Base-by-base conservation (phyloP, 208 protist genomes). In the Crithidia brevicula region DNA sequence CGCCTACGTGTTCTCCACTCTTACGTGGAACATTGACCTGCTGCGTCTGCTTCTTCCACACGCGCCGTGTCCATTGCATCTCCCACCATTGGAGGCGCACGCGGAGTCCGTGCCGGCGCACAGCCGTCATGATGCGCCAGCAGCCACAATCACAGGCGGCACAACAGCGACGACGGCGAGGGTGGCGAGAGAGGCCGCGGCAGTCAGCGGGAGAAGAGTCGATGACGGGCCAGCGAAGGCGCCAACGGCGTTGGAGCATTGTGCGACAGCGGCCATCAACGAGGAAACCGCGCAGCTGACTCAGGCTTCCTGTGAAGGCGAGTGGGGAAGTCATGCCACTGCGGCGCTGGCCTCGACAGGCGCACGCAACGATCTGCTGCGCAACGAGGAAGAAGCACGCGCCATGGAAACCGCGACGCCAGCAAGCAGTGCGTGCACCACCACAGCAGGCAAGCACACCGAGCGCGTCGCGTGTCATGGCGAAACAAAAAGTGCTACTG, bases 1-100 rank as follows among this genome's bases (percentile, higher is more conserved):
- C 4, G 42, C 50, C 18, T 90, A 90, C 72, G 50, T 93, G 20
- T 87, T 93, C 31, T 73, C 84, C 22, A 49, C 82, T 4, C 75
- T 93, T 33, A 85, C 87, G 45, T 90, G 83, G 83, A 83, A 90
- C 52, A 78, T 86, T 15, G 84, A 90, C 28, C 64, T 93, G 9
- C 64, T 91, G 10, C 72, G 75, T 18, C 33, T 93, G 13, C 65
- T 93, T n/a, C 69, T 93, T 0, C 33, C 67, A 3, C 75, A 80
- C 50, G 87, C 84, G 16, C 69, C 72, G 40, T 86, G 81, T 40
- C 82, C 84, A 0, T 58, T 87, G 30, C 43, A 68, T 4, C 54
- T 81, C 18, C 54, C 58, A 2, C 40, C 33, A 10, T 31, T 25
- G n/a, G 34, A 69, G 42, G 40, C 18, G 2, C 20, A 25, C 28